Percentiles rank a stretch among this genome's conserved stretches.
These are phyloP conservation scores for Paxillus involutus DNA, from an alignment of 768 basidiomycete species.

Conservation along the genomic window DNA sequence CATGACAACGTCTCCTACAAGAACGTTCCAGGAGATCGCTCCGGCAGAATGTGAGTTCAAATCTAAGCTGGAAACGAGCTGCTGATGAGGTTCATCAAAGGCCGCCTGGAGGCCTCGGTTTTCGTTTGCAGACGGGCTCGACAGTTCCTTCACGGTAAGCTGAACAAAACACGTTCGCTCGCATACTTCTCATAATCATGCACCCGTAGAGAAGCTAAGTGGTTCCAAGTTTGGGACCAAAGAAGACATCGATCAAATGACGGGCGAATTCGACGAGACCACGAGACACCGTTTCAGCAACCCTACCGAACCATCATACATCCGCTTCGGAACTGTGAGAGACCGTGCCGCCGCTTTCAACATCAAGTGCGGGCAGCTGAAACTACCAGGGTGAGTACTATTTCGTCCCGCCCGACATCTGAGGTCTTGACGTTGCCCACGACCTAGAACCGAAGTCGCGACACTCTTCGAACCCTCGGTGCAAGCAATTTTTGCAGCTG, in stretches of 20 bases:
- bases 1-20: conserved; percentile 28
- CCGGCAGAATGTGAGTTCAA: conserved; percentile 39
- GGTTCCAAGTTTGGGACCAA: conserved; percentile 38
- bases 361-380: conserved; percentile 49
- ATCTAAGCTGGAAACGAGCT: neutral
- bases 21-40: conserved; percentile 48
- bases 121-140: conserved; percentile 48
- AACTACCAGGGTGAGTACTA: conserved; percentile 33
- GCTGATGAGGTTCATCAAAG: conserved; percentile 28
- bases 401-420: too few relatives aligned
- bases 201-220: conserved; percentile 35
- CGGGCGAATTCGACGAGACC: conserved; percentile 43
- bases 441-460: conserved; percentile 28
- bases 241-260: conserved; percentile 44
- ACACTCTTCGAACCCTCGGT: conserved; percentile 29
- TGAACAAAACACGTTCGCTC: neutral
- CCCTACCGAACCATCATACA: conserved; percentile 39
- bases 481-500: conserved; percentile 12
- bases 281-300: conserved; percentile 47
- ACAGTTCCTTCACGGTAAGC: conserved; percentile 38
- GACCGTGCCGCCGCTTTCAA: conserved; percentile 40
- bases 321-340: conserved; percentile 45
- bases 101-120: conserved; percentile 49
- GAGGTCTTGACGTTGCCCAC: neutral
- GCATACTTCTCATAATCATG: neutral